phyloP scores from a whole-genome alignment of 306 rosid species.

The Dryas drummondii region DNA sequence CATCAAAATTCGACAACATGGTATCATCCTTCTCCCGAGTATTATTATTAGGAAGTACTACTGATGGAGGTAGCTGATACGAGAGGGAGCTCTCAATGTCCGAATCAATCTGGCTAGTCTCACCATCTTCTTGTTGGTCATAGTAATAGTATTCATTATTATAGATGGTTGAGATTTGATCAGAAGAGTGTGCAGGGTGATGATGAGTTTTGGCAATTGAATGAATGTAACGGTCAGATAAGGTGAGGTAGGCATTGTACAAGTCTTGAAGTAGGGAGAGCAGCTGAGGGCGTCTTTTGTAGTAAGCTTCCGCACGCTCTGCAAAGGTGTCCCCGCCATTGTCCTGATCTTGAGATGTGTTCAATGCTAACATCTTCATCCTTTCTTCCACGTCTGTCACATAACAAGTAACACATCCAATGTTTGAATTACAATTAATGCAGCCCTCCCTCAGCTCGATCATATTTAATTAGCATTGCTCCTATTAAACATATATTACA shows the following conservation, averaged over 20 bases:
- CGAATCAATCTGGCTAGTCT: constrained; percentile 52
- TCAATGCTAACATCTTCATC: constrained; percentile 54
- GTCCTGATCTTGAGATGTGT: constrained; percentile 41
- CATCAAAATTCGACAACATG: constrained; percentile 26
- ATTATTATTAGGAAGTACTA: background rate
- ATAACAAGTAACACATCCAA: background rate
- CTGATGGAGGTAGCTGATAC: constrained; percentile 43
- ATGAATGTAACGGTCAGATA: constrained; percentile 77
- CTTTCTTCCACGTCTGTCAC: constrained; percentile 78
- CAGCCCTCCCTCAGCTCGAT: too few species aligned
- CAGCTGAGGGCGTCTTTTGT: constrained; percentile 84
- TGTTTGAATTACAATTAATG: too few species aligned
- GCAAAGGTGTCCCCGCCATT: constrained; percentile 63
- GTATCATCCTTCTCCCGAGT: background rate
- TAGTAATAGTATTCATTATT: constrained; percentile 36
- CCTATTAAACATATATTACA: too few species aligned
- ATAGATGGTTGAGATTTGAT: constrained; percentile 41
- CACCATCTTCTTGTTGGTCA: constrained; percentile 46
- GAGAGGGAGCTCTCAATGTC: constrained; percentile 80
- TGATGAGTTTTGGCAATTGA: constrained; percentile 46
- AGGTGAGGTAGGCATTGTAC: constrained; percentile 75
- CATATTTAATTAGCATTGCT: too few species aligned
- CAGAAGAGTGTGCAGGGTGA: constrained; percentile 50
- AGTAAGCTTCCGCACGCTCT: constrained; percentile 87
- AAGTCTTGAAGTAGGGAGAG: constrained; percentile 69